Evolutionary conservation across 2,329 filamentous ascomycete genomes (phyloP), one percentile per base, ranked within the genome.

Genomic region (Clonostachys solani): DNA sequence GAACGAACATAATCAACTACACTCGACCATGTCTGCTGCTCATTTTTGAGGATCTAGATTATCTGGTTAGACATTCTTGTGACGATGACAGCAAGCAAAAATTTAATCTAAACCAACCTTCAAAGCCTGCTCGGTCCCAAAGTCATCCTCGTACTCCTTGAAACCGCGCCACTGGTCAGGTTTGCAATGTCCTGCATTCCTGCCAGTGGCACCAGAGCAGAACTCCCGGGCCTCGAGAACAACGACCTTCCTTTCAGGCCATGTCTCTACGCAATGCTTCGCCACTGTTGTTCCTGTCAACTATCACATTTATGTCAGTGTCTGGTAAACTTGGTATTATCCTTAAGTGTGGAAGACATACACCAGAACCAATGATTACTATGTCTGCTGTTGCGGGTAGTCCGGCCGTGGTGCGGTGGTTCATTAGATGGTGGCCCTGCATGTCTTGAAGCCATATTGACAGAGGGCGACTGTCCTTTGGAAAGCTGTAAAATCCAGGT

Each of bases 81-180:
- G 23, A n/a, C n/a, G n/a, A 42, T 42, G 17, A 19, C 5, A n/a
- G 15, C 3, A 18, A 42, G 19, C 33, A 42, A n/a, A 9, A 42
- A 19, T n/a, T 5, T n/a, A 4, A 12, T 29, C 3, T 3, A 29
- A 29, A 29, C 40, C 40, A 15, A 43, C 50, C 50, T 52, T 47
- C 8, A 52, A 41, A 12, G 50, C 48, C 15, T 50, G 48, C 29
- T 46, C 34, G 5, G 45, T 42, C 4, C 50, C 50, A 48, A 52
- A 52, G 3, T 18, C 41, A 5, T 45, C 41, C 33, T 47, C 48
- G 23, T 46, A 50, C 12, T 46, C 42, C 15, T 7, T 8, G 23
- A 50, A 52, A 13, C 50, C 50, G 19, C 50, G 50, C 50, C 50
- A 52, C 19, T 52, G 50, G 12, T 52, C 50, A n/a, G 50, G 50